Base-by-base conservation (phyloP, 2,329 filamentous ascomycete genomes). In the Ophiostoma himal-ulmi region DNA sequence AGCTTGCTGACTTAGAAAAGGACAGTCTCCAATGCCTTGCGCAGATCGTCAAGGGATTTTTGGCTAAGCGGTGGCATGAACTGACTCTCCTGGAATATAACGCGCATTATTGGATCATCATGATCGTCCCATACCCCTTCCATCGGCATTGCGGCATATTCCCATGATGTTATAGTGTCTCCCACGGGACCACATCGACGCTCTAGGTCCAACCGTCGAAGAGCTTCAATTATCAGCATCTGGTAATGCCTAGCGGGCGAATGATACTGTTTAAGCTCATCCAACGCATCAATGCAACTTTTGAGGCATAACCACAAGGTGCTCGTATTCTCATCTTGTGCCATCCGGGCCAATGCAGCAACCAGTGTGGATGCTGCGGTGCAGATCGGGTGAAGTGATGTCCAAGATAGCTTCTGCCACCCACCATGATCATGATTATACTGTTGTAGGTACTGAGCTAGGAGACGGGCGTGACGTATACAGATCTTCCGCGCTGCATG, bases 361-460 rank as follows among this genome's bases (percentile, higher is more conserved):
- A 73, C 57, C 13, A 73, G 69, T 3, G 70, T 73, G 4, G 70
- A 68, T 14, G 70, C 62, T 1, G 70, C 71, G 8, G 70, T 70
- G n/a, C 60, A 69, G 44, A 73, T 71, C 54, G 70, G 67, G 62
- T 73, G 71, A 44, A 73, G 70, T 6, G 71, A 44, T 14, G 70
- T 57, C 70, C 69, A 71, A 2, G 68, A 70, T 10, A 73, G 65
- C 1, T 48, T 69, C 3, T 54, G 70, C 30, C 68, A 48, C n/a
- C 68, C 71, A 65, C 71, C 71, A 37, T 72, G 70, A 11, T 41
- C 54, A 13, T 62, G 66, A 20, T 69, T 44, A 5, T 71, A 73
- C 17, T 70, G 52, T n/a, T 71, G 71, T 6, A 71, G 62, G 39
- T 62, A 62, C 30, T 34, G 57, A 11, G 26, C 30, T 26, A 36